Conservation (phyloP, 371 early-diverging fungal species). For the Apophysomyces sp. region DNA sequence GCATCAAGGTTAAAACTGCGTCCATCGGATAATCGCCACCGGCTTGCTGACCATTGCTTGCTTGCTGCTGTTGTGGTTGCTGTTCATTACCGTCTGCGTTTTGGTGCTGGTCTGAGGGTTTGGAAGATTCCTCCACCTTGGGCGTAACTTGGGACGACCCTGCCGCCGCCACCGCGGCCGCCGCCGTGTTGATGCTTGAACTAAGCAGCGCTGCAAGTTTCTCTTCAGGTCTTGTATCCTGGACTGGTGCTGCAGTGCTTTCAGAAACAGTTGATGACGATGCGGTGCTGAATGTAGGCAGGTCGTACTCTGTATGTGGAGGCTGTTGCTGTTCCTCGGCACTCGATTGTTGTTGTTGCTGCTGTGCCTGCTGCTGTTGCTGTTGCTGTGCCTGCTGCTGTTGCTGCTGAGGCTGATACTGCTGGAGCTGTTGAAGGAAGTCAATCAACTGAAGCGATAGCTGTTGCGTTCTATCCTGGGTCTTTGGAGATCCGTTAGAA, state of each 20-base stretch:
- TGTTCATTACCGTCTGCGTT: not conserved
- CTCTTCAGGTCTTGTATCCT: not conserved
- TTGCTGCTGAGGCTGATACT: not conserved
- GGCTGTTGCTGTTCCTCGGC: not conserved
- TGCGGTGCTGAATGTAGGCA: not conserved
- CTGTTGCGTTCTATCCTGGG: not conserved
- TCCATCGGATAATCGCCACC: slow-evolving; percentile 43
- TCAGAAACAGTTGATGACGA: not conserved
- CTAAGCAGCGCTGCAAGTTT: not conserved
- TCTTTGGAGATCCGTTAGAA: not conserved
- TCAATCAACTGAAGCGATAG: not conserved
- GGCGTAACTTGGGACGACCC: not conserved
- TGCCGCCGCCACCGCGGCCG: not conserved
- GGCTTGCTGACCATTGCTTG: not conserved
- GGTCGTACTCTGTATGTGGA: not conserved
- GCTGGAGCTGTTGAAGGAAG: not conserved
- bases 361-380: not conserved
- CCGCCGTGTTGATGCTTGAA: not conserved
- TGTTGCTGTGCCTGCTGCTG: not conserved
- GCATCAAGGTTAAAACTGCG: slow-evolving; percentile 48
- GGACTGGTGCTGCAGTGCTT: not conserved
- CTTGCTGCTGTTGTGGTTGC: not conserved
- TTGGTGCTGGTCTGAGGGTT: not conserved
- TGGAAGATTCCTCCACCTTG: not conserved
- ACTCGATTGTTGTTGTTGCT: not conserved